Evolutionary conservation across 495 filamentous ascomycete genomes (phyloP).

Genomic region (Aspergillus sclerotiicarbonarius): DNA sequence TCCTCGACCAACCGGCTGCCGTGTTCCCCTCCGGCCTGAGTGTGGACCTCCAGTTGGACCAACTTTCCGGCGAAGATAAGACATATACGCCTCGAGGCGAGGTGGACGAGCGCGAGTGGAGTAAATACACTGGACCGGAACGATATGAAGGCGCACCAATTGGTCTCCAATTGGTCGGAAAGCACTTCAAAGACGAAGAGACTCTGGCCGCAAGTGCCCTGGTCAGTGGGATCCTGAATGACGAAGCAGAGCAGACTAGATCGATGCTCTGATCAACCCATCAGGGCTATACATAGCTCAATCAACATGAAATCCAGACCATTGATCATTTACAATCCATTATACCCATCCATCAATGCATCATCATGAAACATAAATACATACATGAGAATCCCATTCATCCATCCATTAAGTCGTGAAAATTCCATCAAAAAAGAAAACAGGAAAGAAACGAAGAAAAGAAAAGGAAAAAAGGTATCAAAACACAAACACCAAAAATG

Average conservation of each 20-base stretch:
- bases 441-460: conserved; percentile 10
- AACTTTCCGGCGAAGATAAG: conserved; percentile 19
- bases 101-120: conserved; percentile 39
- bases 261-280: background rate
- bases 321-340: background rate
- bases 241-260: background rate
- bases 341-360: background rate
- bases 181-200: conserved; percentile 44
- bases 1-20: conserved; percentile 63
- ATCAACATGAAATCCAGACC: background rate
- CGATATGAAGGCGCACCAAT: conserved; percentile 47
- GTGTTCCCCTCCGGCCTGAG: conserved; percentile 53
- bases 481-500: conserved; percentile 1
- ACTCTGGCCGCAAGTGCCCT: conserved; percentile 36
- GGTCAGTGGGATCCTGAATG: conserved; percentile 27
- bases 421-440: conserved; percentile 6
- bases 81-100: conserved; percentile 30
- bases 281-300: background rate
- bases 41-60: conserved; percentile 42
- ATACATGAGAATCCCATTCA: conserved; percentile 9
- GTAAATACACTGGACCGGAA: conserved; percentile 32
- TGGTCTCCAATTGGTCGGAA: conserved; percentile 51
- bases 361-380: conserved; percentile 3
- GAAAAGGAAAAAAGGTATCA: conserved; percentile 3
- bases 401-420: background rate